These are phyloP conservation scores for Metarhizium sp. DNA, from an alignment of 2,329 filamentous ascomycete genomes.

Conservation along the genomic window DNA sequence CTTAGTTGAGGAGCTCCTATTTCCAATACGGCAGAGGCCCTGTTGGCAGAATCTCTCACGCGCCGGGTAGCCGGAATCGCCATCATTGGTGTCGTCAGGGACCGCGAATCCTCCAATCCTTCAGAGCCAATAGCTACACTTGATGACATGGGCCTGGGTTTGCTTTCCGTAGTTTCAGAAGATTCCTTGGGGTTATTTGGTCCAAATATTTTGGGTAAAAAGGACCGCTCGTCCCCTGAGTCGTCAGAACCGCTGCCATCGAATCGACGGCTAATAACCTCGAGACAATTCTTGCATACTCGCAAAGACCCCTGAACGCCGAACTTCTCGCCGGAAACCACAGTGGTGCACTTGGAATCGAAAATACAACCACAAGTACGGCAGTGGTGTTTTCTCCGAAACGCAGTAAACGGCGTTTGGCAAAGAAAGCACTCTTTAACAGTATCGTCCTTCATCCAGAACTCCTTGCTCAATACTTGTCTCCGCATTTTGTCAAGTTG, in stretches of 20 bases:
- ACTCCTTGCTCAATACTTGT: conserved; percentile 86
- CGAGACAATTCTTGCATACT: conserved; percentile 87
- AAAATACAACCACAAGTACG: conserved; percentile 97
- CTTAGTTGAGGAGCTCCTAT: conserved; percentile 77
- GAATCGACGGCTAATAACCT: conserved; percentile 81
- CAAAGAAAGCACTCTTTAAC: conserved; percentile 96
- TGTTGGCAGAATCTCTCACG: conserved; percentile 61
- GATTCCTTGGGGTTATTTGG: conserved; percentile 23
- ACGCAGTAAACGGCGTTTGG: conserved; percentile 82
- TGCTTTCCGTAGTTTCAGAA: conserved; percentile 4
- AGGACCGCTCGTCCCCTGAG: conserved; percentile 68
- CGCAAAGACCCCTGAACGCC: conserved; percentile 76
- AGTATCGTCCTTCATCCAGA: conserved; percentile 99
- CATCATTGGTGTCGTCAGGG: conserved; percentile 61
- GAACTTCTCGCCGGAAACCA: conserved; percentile 82
- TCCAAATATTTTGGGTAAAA: conserved; percentile 55
- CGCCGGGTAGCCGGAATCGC: conserved; percentile 57
- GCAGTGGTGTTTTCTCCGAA: conserved; percentile 93
- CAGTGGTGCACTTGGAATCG: conserved; percentile 87
- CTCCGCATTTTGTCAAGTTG: conserved; percentile 66
- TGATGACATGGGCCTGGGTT: conserved; percentile 5
- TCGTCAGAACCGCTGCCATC: conserved; percentile 83
- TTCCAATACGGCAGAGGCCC: conserved; percentile 82
- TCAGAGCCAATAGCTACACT: conserved; percentile 31
- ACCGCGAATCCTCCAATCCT: conserved; percentile 37